A percentile compares a stretch with the other conserved stretches of the same genome.
Evolutionary conservation across 768 basidiomycete species (phyloP).

Genomic region (Suillus brevipes): DNA sequence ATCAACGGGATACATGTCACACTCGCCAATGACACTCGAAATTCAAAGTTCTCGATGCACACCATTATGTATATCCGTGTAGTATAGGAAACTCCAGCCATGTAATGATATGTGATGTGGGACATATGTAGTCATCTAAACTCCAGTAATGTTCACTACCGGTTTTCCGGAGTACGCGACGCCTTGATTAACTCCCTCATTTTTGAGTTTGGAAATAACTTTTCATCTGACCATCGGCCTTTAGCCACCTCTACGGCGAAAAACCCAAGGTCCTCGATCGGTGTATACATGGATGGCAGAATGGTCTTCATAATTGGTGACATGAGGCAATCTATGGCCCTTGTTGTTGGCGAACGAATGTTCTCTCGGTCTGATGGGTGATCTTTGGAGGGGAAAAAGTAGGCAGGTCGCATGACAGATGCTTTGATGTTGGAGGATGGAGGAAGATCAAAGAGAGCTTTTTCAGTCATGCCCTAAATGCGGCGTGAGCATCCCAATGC

Average conservation of each 20-base stretch:
- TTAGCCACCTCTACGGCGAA: constrained; percentile 21
- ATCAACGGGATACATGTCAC: background rate
- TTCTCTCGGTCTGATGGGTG: constrained; percentile 28
- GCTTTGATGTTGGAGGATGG: constrained; percentile 21
- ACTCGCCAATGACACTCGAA: background rate
- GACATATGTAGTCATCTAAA: background rate
- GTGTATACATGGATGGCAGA: constrained; percentile 20
- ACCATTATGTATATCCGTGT: background rate
- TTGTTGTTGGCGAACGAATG: constrained; percentile 21
- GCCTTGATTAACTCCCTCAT: constrained; percentile 7
- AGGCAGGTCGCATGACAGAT: constrained; percentile 34
- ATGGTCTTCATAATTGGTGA: constrained; percentile 18
- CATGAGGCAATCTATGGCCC: constrained; percentile 17
- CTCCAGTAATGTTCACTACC: background rate
- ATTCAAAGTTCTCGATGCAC: background rate
- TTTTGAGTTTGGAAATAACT: constrained; percentile 24
- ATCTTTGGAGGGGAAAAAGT: constrained; percentile 35
- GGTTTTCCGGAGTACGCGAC: background rate
- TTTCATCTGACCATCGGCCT: constrained; percentile 20
- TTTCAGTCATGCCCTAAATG: constrained; percentile 33
- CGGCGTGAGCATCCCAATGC: background rate
- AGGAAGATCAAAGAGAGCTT: constrained; percentile 28
- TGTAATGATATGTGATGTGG: background rate
- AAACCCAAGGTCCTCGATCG: constrained; percentile 19
- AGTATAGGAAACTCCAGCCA: background rate